phyloP scores from a whole-genome alignment of 2,329 filamentous ascomycete species.

The Pseudomassariella vexata region DNA sequence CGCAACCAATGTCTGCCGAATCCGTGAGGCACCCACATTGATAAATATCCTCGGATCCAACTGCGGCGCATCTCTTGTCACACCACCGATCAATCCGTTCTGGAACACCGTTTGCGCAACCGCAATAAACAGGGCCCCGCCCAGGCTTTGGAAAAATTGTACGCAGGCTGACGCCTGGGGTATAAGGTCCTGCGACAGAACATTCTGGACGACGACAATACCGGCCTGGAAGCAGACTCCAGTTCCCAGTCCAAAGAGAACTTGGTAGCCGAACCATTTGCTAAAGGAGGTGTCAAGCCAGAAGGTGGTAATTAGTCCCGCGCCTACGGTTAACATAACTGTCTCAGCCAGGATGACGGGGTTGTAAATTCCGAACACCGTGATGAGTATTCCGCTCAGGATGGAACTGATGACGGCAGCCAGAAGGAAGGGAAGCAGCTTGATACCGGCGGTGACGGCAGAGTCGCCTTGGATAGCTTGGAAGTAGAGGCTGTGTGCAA shows the following conservation, averaged over 20 bases:
- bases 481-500: slow-evolving; percentile 39
- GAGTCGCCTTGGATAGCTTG: slow-evolving; percentile 45
- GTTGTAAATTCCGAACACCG: slow-evolving; percentile 33
- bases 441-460: slow-evolving; percentile 47
- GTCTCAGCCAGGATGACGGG: slow-evolving; percentile 31
- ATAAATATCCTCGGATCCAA: slow-evolving; percentile 44
- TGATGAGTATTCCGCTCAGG: slow-evolving; percentile 26
- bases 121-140: slow-evolving; percentile 59
- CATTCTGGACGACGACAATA: slow-evolving; percentile 46
- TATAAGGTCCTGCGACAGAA: slow-evolving; percentile 39
- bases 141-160: slow-evolving; percentile 59
- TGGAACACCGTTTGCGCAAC: slow-evolving; percentile 64
- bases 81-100: slow-evolving; percentile 51
- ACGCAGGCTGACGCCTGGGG: slow-evolving; percentile 46
- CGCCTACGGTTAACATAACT: slow-evolving; percentile 33
- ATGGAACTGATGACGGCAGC: slow-evolving; percentile 40
- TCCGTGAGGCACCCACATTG: slow-evolving; percentile 46
- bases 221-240: slow-evolving; percentile 43
- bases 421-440: slow-evolving; percentile 46
- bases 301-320: slow-evolving; percentile 49
- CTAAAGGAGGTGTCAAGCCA: slow-evolving; percentile 35
- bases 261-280: slow-evolving; percentile 55
- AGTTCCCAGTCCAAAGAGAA: slow-evolving; percentile 48
- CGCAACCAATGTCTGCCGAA: slow-evolving; percentile 34
- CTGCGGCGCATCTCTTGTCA: slow-evolving; percentile 37